Evolutionary conservation across 352 stramenopile genomes (phyloP), one percentile per base, ranked within the genome.

Genomic region (Elongisporangium anandrum): DNA sequence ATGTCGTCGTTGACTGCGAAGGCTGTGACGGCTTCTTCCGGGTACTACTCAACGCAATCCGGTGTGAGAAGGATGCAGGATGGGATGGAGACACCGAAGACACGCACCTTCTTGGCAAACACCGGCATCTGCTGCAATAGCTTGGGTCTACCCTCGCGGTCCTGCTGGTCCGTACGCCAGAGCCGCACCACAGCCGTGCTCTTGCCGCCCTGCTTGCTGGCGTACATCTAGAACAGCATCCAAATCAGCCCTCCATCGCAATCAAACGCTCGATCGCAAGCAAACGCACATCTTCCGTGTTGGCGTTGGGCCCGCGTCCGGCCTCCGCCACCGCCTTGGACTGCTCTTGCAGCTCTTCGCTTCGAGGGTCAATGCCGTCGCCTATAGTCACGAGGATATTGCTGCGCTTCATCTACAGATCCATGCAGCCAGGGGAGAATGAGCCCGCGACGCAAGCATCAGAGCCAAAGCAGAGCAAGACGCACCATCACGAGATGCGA

Each of bases 141-240:
- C 64, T 94, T 95, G 5, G 85, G 86, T 26, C 86, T 85, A 16
- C 86, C 86, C 59, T 95, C 86, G 72, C 86, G 68, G 55, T 95
- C 86, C 56, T 95, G 86, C 62, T 92, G 85, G 64, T 95, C 86
- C 50, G 83, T 95, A n/a, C 86, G 83, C 86, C 86, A 95, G 56
- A 95, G 82, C 26, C 86, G 86, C 56, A 93, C 85, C 21, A 93
- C 68, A 3, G 86, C 86, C 15, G 82, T 92, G 54, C 57, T 87
- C 39, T 88, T 84, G 5, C 77, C 77, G n/a, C 77, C 72, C 38
- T 73, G 76, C 57, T 88, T 87, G 50, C 72, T 68, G 56, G 79
- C 71, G 56, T 87, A 93, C 60, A 92, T 72, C 75, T 91, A 53
- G 22, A 63, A 0, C 29, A 41, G 2, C 29, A 41, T 41, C 24